A percentile compares a stretch with the other conserved stretches of the same genome.
phyloP scores from a whole-genome alignment of 2,329 filamentous ascomycete species.

The Trichoderma simmonsii region DNA sequence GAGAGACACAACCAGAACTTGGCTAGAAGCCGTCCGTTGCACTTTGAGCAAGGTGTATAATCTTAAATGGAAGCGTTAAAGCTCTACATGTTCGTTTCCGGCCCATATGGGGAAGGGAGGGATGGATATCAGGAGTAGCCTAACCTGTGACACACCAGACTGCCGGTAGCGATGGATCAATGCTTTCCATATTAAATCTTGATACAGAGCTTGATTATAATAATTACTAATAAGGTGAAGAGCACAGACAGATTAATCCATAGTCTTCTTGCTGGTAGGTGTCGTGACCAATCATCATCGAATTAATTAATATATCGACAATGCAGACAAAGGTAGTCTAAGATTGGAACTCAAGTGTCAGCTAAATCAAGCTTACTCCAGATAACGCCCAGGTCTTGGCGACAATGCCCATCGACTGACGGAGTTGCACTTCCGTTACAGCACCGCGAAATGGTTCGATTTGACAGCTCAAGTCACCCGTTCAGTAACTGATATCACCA shows the following conservation, averaged over 20 bases:
- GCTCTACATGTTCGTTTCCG: background rate
- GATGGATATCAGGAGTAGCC: background rate
- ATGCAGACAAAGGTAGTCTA: background rate
- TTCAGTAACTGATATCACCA: background rate
- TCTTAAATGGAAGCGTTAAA: background rate
- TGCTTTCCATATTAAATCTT: background rate
- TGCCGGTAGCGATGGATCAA: background rate
- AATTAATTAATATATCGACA: background rate
- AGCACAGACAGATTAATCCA: background rate
- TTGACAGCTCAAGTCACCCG: background rate
- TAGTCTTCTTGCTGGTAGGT: background rate
- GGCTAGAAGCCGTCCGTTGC: background rate
- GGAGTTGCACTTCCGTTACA: background rate
- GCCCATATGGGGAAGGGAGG: background rate
- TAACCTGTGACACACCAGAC: background rate
- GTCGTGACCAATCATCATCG: background rate
- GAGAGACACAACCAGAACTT: background rate
- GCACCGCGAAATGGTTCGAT: background rate
- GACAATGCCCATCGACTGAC: background rate
- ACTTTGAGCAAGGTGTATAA: background rate
- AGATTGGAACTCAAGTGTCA: background rate
- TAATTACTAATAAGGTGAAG: background rate
- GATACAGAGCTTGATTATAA: background rate
- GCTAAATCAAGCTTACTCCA: background rate
- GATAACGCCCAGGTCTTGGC: background rate